Base-by-base conservation (phyloP, 2,329 filamentous ascomycete genomes). In the Diaporthe amygdali region DNA sequence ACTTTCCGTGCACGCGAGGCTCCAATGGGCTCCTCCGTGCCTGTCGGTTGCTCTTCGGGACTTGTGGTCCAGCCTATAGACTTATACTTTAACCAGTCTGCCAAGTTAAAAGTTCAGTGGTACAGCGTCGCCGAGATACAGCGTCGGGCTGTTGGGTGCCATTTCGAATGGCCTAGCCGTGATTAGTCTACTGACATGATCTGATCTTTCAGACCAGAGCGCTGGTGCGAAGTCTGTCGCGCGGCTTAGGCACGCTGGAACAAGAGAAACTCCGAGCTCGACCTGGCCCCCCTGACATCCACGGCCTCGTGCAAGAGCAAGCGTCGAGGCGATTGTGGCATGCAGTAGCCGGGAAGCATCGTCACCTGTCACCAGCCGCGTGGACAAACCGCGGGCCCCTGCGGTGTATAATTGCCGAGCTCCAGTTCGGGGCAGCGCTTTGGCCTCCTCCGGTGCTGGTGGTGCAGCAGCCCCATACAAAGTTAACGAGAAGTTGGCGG, bases 211-310 rank as follows among this genome's bases (percentile, higher is more conserved):
- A 47, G 44, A 64, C 59, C 30, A 64, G 59, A 37, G 59, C 41
- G 12, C 44, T 64, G 59, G 59, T 25, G 30, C 20, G 20, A 49
- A 64, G 59, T 49, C 30, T 64, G 44, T 37, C 30, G 30, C 15
- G 41, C 30, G 41, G 25, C 27, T 32, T 17, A 41, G 20, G 27
- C 41, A 37, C 22, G 20, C n/a, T 64, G 59, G 59, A 49, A 64
- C 44, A 64, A 64, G 44, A 64, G 59, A 49, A 64, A 64, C 59
- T 64, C 59, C 59, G 59, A 64, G 44, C n/a, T 63, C 20, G 59
- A 63, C 59, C 3, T 63, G 41, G 37, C 3, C 30, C 59, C 41
- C 41, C 20, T 34, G 27, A 27, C 22, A n/a, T 25, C 59, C 41
- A 27, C 59, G 27, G 41, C 41, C 20, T 20, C 27, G 25, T 47